Conservation (phyloP, 2,329 filamentous ascomycete species). For the Aspergillus tanneri region DNA sequence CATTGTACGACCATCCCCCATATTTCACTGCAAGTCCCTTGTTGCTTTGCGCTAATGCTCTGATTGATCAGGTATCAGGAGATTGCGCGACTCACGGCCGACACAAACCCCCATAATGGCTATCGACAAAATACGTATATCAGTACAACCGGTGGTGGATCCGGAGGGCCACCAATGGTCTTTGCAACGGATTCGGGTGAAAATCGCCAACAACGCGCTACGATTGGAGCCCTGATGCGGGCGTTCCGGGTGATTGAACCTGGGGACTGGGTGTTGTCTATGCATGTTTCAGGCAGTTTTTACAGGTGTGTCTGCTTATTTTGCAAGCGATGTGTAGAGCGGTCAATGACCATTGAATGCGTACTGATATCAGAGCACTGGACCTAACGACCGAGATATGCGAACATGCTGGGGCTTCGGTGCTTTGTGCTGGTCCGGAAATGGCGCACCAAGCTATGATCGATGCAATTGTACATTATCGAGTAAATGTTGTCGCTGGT, state of each 20-base stretch:
- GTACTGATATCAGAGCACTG: conserved; percentile 38
- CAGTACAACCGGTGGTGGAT: conserved; percentile 45
- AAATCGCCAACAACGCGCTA: conserved; percentile 43
- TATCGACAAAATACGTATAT: conserved; percentile 43
- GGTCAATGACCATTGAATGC: neutral
- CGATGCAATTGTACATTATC: conserved; percentile 31
- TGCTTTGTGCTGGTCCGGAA: conserved; percentile 38
- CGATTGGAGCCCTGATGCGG: conserved; percentile 35
- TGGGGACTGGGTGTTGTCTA: conserved; percentile 44
- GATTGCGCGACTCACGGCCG: conserved; percentile 38
- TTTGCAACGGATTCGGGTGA: conserved; percentile 45
- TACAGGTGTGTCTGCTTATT: conserved; percentile 45
- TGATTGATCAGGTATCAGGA: conserved; percentile 38
- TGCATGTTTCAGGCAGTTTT: conserved; percentile 37
- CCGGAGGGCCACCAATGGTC: conserved; percentile 34
- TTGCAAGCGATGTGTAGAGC: too few species aligned
- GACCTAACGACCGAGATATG: conserved; percentile 44
- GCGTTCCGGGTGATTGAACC: conserved; percentile 31
- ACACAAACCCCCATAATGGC: conserved; percentile 34
- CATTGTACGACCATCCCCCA: neutral
- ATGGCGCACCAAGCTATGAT: conserved; percentile 29
- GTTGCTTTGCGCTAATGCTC: too few species aligned
- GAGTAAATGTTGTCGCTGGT: conserved; percentile 41
- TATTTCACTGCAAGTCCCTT: conserved; percentile 1
- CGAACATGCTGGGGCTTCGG: conserved; percentile 45